Conservation (phyloP, 352 stramenopile species). For the Phytophthora foliorum region DNA sequence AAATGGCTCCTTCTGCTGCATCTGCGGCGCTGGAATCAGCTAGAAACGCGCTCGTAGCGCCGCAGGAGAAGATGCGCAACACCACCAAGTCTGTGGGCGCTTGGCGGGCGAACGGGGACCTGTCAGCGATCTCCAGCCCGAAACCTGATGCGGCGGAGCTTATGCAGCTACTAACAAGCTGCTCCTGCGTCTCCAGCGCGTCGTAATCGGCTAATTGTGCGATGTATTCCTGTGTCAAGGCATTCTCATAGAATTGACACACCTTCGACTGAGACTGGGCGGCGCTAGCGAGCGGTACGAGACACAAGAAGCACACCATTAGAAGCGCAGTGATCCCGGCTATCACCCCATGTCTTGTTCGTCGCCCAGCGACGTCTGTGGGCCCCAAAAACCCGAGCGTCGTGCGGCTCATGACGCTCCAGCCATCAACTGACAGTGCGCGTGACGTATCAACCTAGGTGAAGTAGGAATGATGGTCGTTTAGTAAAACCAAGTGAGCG, state of each 20-base stretch:
- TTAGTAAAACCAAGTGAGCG: constrained; percentile 25
- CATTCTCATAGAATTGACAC: constrained; percentile 50
- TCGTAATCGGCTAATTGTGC: constrained; percentile 47
- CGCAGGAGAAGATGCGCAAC: constrained; percentile 60
- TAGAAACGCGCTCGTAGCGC: no score
- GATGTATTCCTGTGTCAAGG: constrained; percentile 49
- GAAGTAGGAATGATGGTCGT: constrained; percentile 25
- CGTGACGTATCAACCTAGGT: constrained; percentile 16
- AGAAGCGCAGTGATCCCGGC: constrained; percentile 19
- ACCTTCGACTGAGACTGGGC: constrained; percentile 23
- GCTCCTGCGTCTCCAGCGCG: constrained; percentile 40
- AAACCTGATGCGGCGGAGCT: constrained; percentile 24
- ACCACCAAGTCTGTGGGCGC: constrained; percentile 76
- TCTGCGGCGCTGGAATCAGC: not conserved
- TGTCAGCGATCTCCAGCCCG: constrained; percentile 35
- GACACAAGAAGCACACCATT: constrained; percentile 3
- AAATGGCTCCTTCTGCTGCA: constrained; percentile 10
- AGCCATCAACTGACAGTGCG: constrained; percentile 24
- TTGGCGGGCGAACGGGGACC: constrained; percentile 39
- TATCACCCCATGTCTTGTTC: constrained; percentile 2
- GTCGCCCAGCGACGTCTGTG: constrained; percentile 8
- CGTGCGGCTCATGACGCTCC: constrained; percentile 22
- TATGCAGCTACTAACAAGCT: constrained; percentile 36
- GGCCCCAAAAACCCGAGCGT: constrained; percentile 16
- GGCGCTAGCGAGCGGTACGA: constrained; percentile 4